Percentiles rank a stretch among this genome's conserved stretches.
phyloP scores from a whole-genome alignment of 2,329 filamentous ascomycete genomes.

The Colletotrichum agaves region DNA sequence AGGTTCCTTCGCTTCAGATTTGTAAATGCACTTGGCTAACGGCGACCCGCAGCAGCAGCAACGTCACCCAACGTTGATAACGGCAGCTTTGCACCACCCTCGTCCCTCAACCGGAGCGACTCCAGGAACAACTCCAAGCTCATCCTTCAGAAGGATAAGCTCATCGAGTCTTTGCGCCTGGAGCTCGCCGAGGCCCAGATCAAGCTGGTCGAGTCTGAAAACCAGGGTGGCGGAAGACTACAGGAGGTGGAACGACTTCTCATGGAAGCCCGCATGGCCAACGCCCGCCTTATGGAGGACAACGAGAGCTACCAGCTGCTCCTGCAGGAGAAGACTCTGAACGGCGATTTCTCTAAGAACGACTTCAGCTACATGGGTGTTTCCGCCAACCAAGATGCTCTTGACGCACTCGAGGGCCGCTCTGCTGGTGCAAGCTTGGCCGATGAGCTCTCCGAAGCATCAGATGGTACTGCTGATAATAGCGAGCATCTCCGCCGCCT shows the following conservation, averaged over 20 bases:
- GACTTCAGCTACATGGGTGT: constrained; percentile 78
- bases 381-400: constrained; percentile 70
- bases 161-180: constrained; percentile 91
- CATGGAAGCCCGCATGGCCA: constrained; percentile 93
- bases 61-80: constrained; percentile 77
- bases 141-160: constrained; percentile 93
- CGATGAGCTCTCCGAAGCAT: constrained; percentile 84
- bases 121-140: constrained; percentile 91
- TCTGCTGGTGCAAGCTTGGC: constrained; percentile 71
- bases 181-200: constrained; percentile 96
- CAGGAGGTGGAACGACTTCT: constrained; percentile 91
- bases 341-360: constrained; percentile 87
- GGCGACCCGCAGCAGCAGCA: constrained; percentile 2
- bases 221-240: constrained; percentile 86
- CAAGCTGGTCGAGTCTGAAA: constrained; percentile 93
- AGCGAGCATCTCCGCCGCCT: constrained; percentile 73
- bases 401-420: constrained; percentile 71
- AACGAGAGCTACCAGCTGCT: constrained; percentile 98
- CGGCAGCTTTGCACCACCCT: constrained; percentile 86
- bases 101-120: constrained; percentile 86
- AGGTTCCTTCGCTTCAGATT: constrained; percentile 43
- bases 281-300: constrained; percentile 96
- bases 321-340: constrained; percentile 93
- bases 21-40: constrained; percentile 22
- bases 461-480: constrained; percentile 62